Percentiles rank a stretch among this genome's conserved stretches.
phyloP scores from a whole-genome alignment of 805 yeast genomes.

The Candida ipomoeae region DNA sequence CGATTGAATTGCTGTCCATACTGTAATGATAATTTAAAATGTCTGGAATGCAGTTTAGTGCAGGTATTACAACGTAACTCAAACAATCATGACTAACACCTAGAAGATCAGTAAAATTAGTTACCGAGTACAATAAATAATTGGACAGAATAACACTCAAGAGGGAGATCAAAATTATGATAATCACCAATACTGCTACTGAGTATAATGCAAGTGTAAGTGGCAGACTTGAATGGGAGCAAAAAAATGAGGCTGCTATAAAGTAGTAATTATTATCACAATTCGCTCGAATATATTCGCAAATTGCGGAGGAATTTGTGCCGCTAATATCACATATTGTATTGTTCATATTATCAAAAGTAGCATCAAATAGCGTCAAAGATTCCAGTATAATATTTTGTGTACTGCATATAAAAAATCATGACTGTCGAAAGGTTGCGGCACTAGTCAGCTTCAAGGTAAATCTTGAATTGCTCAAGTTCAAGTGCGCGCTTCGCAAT shows the following conservation, averaged over 20 bases:
- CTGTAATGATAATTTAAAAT: slow-evolving; percentile 32
- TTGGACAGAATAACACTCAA: slow-evolving; percentile 34
- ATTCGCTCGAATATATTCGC: slow-evolving; percentile 16
- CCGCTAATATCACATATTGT: slow-evolving; percentile 2
- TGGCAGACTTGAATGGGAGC: slow-evolving; percentile 21
- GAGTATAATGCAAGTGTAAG: background rate
- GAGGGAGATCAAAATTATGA: slow-evolving; percentile 16
- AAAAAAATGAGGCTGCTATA: slow-evolving; percentile 28
- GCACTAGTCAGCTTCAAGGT: background rate
- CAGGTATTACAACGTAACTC: slow-evolving; percentile 33
- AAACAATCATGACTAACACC: slow-evolving; percentile 27
- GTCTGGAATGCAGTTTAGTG: slow-evolving; percentile 37
- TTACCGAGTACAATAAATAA: slow-evolving; percentile 29
- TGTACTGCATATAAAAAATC: background rate
- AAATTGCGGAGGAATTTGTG: slow-evolving; percentile 6
- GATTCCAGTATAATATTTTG: background rate
- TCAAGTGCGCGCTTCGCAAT: slow-evolving; percentile 53
- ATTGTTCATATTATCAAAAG: slow-evolving; percentile 5
- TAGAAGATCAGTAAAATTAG: slow-evolving; percentile 22
- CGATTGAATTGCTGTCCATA: slow-evolving; percentile 25
- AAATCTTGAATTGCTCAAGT: slow-evolving; percentile 1
- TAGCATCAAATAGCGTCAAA: background rate
- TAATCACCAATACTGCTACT: background rate
- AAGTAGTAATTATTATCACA: slow-evolving; percentile 25
- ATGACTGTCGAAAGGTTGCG: background rate